Percentiles rank a stretch among this genome's conserved stretches.
Evolutionary conservation across 2,329 filamentous ascomycete species (phyloP).

Genomic region (Boeremia exigua): DNA sequence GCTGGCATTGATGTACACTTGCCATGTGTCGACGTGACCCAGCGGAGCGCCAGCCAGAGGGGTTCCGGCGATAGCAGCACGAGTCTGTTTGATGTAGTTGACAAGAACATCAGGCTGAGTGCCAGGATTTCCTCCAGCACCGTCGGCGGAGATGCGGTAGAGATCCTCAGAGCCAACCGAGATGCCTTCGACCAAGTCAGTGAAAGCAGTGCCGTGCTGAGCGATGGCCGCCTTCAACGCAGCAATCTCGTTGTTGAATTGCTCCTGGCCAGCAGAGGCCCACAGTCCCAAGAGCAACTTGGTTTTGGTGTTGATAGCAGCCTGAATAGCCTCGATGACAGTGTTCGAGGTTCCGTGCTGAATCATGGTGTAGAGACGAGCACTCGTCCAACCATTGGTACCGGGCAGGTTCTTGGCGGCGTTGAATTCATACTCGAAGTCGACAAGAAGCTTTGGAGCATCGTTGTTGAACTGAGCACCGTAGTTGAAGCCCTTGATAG

Average conservation of each 20-base stretch:
- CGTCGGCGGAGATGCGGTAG: constrained; percentile 67
- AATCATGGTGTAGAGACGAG: constrained; percentile 77
- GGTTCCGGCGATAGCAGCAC: constrained; percentile 68
- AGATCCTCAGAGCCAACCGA: constrained; percentile 85
- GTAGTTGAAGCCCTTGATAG: constrained; percentile 72
- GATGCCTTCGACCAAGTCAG: constrained; percentile 75
- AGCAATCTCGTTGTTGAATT: constrained; percentile 74
- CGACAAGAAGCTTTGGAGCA: constrained; percentile 63
- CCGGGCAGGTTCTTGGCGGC: constrained; percentile 68
- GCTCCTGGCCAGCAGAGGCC: constrained; percentile 70
- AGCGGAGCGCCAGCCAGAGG: constrained; percentile 64
- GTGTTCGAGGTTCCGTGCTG: constrained; percentile 70
- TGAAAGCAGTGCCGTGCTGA: constrained; percentile 71
- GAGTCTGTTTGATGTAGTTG: constrained; percentile 73
- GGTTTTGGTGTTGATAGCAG: constrained; percentile 81
- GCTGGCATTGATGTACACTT: constrained; percentile 65
- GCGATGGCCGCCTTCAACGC: constrained; percentile 73
- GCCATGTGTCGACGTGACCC: constrained; percentile 90
- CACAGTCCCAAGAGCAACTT: constrained; percentile 82
- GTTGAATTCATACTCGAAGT: constrained; percentile 75
- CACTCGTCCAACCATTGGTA: constrained; percentile 65
- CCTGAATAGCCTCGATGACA: constrained; percentile 74
- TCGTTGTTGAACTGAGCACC: constrained; percentile 68
- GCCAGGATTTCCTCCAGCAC: constrained; percentile 68
- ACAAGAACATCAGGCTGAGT: constrained; percentile 67